Conservation (phyloP, 805 yeast species). For the Yarrowia sp. region DNA sequence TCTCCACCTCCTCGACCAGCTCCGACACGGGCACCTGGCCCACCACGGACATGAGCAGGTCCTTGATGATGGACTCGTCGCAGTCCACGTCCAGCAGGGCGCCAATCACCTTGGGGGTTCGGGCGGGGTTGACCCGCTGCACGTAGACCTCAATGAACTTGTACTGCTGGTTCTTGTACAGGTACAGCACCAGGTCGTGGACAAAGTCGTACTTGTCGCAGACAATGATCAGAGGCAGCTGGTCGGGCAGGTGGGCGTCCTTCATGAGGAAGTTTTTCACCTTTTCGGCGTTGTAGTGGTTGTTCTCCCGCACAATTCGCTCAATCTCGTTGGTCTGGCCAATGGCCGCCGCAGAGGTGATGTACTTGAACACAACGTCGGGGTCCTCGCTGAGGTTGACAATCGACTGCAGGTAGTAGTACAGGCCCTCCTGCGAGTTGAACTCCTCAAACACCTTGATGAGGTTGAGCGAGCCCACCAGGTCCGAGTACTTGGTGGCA, state of each 20-base stretch:
- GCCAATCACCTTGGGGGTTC: slow-evolving; percentile 96
- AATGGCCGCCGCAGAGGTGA: slow-evolving; percentile 89
- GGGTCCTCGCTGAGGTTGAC: slow-evolving; percentile 94
- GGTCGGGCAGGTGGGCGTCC: slow-evolving; percentile 92
- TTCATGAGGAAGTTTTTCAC: slow-evolving; percentile 91
- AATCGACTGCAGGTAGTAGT: slow-evolving; percentile 89
- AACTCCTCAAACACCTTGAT: slow-evolving; percentile 93
- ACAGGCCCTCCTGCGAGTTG: slow-evolving; percentile 90
- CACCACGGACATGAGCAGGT: slow-evolving; percentile 78
- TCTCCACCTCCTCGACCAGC: slow-evolving; percentile 92
- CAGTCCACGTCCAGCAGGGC: slow-evolving; percentile 97
- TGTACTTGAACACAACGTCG: slow-evolving; percentile 94
- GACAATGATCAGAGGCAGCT: slow-evolving; percentile 93
- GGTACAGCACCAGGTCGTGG: slow-evolving; percentile 89
- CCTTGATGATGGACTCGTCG: slow-evolving; percentile 86
- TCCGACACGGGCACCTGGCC: slow-evolving; percentile 94
- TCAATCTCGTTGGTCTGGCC: slow-evolving; percentile 94
- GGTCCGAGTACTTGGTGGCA: slow-evolving; percentile 93
- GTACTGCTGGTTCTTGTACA: slow-evolving; percentile 94
- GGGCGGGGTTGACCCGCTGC: slow-evolving; percentile 95
- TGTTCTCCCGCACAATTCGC: slow-evolving; percentile 92
- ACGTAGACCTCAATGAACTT: slow-evolving; percentile 97
- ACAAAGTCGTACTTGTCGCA: slow-evolving; percentile 91
- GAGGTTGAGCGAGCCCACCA: slow-evolving; percentile 83
- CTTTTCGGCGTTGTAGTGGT: slow-evolving; percentile 93